phyloP scores from a whole-genome alignment of 768 basidiomycete species.

The Sarcodon sp. region DNA sequence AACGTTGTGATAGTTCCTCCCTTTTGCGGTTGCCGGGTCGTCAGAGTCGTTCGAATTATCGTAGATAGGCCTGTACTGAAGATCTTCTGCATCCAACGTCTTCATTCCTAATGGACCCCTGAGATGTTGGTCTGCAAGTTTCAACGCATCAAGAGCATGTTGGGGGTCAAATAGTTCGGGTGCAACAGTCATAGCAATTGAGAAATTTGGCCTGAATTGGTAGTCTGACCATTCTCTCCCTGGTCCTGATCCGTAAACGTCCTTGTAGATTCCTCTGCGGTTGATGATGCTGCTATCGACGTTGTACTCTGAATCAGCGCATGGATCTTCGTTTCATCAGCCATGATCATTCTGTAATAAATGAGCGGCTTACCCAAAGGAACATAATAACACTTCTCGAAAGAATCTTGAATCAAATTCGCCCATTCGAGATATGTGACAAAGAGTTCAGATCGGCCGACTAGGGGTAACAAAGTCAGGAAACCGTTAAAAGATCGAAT shows the following conservation, averaged over 20 bases:
- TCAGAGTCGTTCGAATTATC: constrained; percentile 88
- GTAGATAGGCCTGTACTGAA: constrained; percentile 84
- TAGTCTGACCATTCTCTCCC: constrained; percentile 96
- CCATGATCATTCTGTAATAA: neutral
- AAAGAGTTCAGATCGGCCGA: constrained; percentile 50
- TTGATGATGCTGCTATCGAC: constrained; percentile 63
- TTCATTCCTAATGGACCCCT: constrained; percentile 93
- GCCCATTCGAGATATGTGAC: constrained; percentile 90
- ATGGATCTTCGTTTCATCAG: constrained; percentile 36
- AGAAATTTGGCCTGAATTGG: constrained; percentile 87
- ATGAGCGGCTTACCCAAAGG: constrained; percentile 45
- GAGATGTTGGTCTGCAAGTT: constrained; percentile 68
- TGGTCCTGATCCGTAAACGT: constrained; percentile 82
- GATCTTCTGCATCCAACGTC: constrained; percentile 80
- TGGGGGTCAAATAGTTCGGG: constrained; percentile 83
- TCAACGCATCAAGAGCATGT: constrained; percentile 70
- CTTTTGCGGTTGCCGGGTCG: constrained; percentile 83
- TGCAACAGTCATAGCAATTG: constrained; percentile 93
- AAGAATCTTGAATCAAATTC: constrained; percentile 70
- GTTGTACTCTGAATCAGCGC: constrained; percentile 58
- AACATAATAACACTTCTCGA: constrained; percentile 87
- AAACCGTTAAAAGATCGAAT: neutral
- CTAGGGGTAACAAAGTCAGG: constrained; percentile 23
- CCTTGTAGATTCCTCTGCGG: constrained; percentile 96
- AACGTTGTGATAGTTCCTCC: constrained; percentile 89